Percentiles rank a stretch among this genome's conserved stretches.
These are phyloP conservation scores for Xerocomus spinulosus DNA, from an alignment of 768 basidiomycete genomes.

Conservation along the genomic window DNA sequence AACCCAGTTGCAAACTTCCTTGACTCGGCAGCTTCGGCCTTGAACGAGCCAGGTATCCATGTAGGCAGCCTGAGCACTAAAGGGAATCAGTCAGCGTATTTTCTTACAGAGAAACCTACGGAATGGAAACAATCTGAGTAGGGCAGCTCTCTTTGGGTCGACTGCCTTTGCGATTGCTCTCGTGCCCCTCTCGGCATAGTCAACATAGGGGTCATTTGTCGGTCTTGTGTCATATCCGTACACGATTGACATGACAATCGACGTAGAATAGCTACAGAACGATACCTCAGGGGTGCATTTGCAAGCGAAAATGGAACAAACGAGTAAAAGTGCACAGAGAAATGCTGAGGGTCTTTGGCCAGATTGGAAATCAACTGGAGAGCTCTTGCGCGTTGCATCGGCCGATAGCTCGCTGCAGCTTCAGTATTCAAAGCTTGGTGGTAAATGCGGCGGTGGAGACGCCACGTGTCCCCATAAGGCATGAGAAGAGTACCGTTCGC, in stretches of 20 bases:
- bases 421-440: conserved; percentile 34
- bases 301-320: conserved; percentile 9
- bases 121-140: conserved; percentile 25
- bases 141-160: conserved; percentile 18
- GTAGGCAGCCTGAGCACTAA: conserved; percentile 23
- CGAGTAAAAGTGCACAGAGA: conserved; percentile 23
- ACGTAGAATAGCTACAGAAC: conserved; percentile 22
- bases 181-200: conserved; percentile 15
- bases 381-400: conserved; percentile 32
- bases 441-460: conserved; percentile 29
- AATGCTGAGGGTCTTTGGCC: conserved; percentile 23
- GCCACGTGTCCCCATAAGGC: conserved; percentile 39
- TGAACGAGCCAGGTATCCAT: conserved; percentile 25
- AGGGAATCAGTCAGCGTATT: neutral
- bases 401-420: conserved; percentile 25
- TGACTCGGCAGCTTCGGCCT: conserved; percentile 15
- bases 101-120: conserved; percentile 12
- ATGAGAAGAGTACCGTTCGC: conserved; percentile 32
- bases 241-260: conserved; percentile 25
- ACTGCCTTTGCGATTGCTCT: conserved; percentile 14
- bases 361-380: conserved; percentile 32
- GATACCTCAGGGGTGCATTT: neutral
- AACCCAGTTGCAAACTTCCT: conserved; percentile 17
- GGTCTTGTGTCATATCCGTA: conserved; percentile 22
- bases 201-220: conserved; percentile 20